Base-by-base conservation (phyloP, 2,329 filamentous ascomycete species). In the Colletotrichum paranaense region DNA sequence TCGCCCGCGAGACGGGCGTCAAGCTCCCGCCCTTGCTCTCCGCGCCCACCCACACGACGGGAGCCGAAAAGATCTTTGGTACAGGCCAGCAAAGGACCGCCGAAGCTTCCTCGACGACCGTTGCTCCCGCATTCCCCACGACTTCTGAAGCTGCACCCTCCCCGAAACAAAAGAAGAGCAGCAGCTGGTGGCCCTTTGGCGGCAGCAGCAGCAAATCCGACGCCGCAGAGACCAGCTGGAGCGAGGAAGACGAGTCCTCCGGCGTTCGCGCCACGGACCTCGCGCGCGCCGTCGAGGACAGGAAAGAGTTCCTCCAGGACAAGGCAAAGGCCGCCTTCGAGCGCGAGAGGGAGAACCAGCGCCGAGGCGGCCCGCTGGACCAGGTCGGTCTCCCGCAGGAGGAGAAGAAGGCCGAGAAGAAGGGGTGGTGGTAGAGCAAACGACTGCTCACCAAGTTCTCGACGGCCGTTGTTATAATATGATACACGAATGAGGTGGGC, bases 21-120 rank as follows among this genome's bases (percentile, higher is more conserved):
- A 84, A 86, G 77, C 79, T 90, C 59, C 88, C 88, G 5, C 86
- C 87, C 32, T 81, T 90, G 38, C 85, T 91, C 26, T 84, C 84
- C 16, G 79, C 85, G 0, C 86, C 88, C 2, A 66, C 75, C 24
- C 66, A 75, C 24, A 75, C 77, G 6, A 72, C 79, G 19, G 62
- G 75, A 14, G 71, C 67, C 59, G 55, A 68, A 56, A 69, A 65
- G 46, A 56, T 73, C 22, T 73, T 73, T 22, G 70, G 70, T 2
- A 64, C 55, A n/a, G 70, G 70, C 28, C 79, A 81, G 63, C 81
- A 83, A 82, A 83, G 75, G 77, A 78, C 62, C 74, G 58, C 28
- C 12, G 35, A 42, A 16, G 35, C 35, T 16, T 5, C 35, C 42
- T 11, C 42, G 80, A 14, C 19, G 22, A 76, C 80, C 16, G 63